A percentile compares a stretch with the other conserved stretches of the same genome.
phyloP scores from a whole-genome alignment of 2,329 filamentous ascomycete genomes.

The Verticillium zaregamsianum region DNA sequence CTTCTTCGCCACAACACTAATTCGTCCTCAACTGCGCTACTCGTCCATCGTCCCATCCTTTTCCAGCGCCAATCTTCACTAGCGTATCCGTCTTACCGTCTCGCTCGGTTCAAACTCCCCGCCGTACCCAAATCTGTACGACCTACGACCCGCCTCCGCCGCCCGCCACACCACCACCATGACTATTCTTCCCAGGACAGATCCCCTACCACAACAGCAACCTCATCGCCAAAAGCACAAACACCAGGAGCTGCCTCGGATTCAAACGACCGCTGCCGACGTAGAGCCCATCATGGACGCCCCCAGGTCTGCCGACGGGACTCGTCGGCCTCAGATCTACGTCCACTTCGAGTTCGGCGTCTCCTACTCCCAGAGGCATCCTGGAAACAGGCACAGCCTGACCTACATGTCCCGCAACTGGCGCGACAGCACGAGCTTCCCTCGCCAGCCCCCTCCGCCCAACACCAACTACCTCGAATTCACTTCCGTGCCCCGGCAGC shows the following conservation, averaged over 20 bases:
- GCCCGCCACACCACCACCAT: background rate
- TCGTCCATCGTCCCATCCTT: slow-evolving; percentile 2
- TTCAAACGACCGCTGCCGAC: background rate
- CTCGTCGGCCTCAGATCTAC: slow-evolving; percentile 37
- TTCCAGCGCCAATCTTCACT: background rate
- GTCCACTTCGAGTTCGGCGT: slow-evolving; percentile 49
- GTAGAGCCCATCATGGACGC: slow-evolving; percentile 9
- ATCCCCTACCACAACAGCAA: slow-evolving; percentile 13
- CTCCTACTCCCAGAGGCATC: slow-evolving; percentile 41
- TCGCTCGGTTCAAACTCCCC: background rate
- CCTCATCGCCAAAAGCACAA: background rate
- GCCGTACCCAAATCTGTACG: slow-evolving; percentile 3
- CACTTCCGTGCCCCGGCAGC: slow-evolving; percentile 11
- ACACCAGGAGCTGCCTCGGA: background rate
- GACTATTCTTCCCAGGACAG: slow-evolving; percentile 6
- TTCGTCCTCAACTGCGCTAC: background rate
- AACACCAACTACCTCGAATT: slow-evolving; percentile 37
- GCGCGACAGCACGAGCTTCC: slow-evolving; percentile 35
- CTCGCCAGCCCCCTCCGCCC: slow-evolving; percentile 40
- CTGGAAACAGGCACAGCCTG: slow-evolving; percentile 38
- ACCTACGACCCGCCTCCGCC: background rate
- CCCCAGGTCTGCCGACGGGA: slow-evolving; percentile 19
- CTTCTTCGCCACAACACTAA: background rate
- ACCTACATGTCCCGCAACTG: slow-evolving; percentile 43
- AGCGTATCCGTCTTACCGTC: background rate